Conservation (phyloP, 1,284 basidiomycete species). For the Moesziomyces sp. region DNA sequence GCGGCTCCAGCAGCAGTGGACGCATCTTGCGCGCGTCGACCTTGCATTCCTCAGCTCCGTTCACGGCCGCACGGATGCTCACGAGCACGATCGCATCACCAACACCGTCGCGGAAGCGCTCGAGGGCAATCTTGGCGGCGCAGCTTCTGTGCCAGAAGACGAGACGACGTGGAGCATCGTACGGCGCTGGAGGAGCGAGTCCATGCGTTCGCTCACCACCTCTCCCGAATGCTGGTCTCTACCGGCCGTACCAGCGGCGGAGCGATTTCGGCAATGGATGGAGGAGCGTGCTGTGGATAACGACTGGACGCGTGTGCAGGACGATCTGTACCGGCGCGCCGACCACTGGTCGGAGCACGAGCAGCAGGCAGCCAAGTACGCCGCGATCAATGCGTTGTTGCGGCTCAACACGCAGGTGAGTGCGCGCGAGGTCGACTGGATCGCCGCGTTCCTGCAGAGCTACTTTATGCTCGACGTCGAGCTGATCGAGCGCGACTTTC, state of each 20-base stretch:
- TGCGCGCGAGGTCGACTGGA: constrained; percentile 35
- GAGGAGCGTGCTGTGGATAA: constrained; percentile 5
- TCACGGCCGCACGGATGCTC: constrained; percentile 9
- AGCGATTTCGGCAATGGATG: constrained; percentile 13
- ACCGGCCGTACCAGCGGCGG: neutral
- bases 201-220: constrained; percentile 1
- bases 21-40: constrained; percentile 10
- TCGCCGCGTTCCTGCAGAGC: constrained; percentile 38
- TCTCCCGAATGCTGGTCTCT: constrained; percentile 1
- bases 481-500: constrained; percentile 27
- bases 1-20: constrained; percentile 16
- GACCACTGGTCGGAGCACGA: constrained; percentile 41
- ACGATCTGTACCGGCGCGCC: constrained; percentile 6
- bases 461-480: constrained; percentile 42
- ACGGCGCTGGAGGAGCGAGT: constrained; percentile 14
- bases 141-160: constrained; percentile 7
- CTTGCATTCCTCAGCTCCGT: constrained; percentile 20
- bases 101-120: constrained; percentile 1
- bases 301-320: constrained; percentile 21
- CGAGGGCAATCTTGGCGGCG: no score
- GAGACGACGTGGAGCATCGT: constrained; percentile 23
- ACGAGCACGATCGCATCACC: constrained; percentile 5
- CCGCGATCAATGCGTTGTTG: constrained; percentile 38
- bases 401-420: constrained; percentile 22
- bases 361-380: constrained; percentile 44